A percentile compares a stretch with the other conserved stretches of the same genome.
These are phyloP conservation scores for Hypoxylon sp. DNA, from an alignment of 2,329 filamentous ascomycete genomes.

Conservation along the genomic window DNA sequence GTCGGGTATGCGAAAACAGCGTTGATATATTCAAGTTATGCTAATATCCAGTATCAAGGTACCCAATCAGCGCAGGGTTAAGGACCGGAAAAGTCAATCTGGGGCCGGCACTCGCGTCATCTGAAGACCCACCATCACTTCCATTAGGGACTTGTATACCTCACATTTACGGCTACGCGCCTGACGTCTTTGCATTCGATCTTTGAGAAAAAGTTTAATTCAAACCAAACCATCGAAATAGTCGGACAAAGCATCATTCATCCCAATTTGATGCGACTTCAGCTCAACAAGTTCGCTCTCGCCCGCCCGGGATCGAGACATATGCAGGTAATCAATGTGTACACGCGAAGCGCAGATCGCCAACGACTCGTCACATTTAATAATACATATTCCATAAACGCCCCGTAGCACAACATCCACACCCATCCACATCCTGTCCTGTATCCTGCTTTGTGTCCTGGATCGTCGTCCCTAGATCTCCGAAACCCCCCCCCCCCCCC, in stretches of 20 bases:
- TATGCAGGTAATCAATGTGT: slow-evolving; percentile 24
- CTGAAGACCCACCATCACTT: slow-evolving; percentile 26
- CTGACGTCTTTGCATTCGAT: slow-evolving; percentile 8
- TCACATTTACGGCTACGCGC: slow-evolving; percentile 1
- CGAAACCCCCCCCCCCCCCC: slow-evolving; percentile 10
- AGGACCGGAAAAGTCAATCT: slow-evolving; percentile 22
- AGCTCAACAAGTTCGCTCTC: not conserved
- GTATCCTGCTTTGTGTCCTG: slow-evolving; percentile 12
- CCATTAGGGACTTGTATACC: slow-evolving; percentile 23
- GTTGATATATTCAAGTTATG: not conserved
- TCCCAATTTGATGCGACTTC: not conserved
- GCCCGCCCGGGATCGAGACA: slow-evolving; percentile 4
- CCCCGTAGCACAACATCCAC: slow-evolving; percentile 22
- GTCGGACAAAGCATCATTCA: not conserved
- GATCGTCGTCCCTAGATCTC: slow-evolving; percentile 26
- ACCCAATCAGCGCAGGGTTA: not conserved
- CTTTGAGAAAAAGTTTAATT: slow-evolving; percentile 1
- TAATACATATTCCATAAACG: slow-evolving; percentile 32
- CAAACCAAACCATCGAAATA: not conserved
- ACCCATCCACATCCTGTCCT: slow-evolving; percentile 6
- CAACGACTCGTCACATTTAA: slow-evolving; percentile 38
- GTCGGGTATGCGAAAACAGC: no score
- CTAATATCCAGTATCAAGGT: not conserved
- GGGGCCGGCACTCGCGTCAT: slow-evolving; percentile 21
- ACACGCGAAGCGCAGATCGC: slow-evolving; percentile 32